These are phyloP conservation scores for Phytopythium sindhum DNA, from an alignment of 352 stramenopile species.

Conservation along the genomic window DNA sequence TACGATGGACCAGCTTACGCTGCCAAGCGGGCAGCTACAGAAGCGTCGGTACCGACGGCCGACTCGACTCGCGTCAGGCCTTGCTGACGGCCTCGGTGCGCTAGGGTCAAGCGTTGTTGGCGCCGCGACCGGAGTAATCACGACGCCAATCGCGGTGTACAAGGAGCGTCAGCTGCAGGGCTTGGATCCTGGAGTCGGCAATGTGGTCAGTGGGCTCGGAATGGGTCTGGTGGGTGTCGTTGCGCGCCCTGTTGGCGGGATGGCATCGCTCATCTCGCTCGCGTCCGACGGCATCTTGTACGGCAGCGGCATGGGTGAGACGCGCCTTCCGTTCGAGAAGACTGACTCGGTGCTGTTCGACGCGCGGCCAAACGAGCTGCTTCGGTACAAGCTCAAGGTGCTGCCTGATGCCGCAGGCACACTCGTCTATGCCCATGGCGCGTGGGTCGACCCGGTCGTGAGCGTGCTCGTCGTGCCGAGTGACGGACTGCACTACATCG, in stretches of 20 bases:
- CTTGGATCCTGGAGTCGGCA: slow-evolving; percentile 51
- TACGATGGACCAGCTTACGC: slow-evolving; percentile 77
- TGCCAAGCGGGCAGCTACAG: slow-evolving; percentile 56
- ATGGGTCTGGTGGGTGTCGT: slow-evolving; percentile 81
- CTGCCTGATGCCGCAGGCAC: slow-evolving; percentile 41
- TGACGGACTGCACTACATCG: slow-evolving; percentile 25
- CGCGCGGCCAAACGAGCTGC: slow-evolving; percentile 56
- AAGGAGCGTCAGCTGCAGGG: slow-evolving; percentile 64
- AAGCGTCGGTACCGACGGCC: slow-evolving; percentile 64
- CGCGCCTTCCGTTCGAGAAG: slow-evolving; percentile 30
- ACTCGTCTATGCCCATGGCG: slow-evolving; percentile 61
- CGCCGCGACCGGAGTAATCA: slow-evolving; percentile 70
- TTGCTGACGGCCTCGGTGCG: slow-evolving; percentile 62
- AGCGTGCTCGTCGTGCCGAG: slow-evolving; percentile 17
- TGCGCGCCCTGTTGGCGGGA: slow-evolving; percentile 67
- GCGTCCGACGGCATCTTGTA: slow-evolving; percentile 74
- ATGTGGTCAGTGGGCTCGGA: slow-evolving; percentile 65
- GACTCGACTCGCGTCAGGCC: slow-evolving; percentile 54
- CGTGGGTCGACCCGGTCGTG: slow-evolving; percentile 44
- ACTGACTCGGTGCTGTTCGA: slow-evolving; percentile 31
- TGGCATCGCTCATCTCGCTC: slow-evolving; percentile 76
- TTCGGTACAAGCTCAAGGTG: slow-evolving; percentile 80
- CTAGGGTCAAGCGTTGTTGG: slow-evolving; percentile 75
- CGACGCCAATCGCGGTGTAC: slow-evolving; percentile 72
- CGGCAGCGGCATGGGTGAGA: slow-evolving; percentile 44